A percentile compares a stretch with the other conserved stretches of the same genome.
Conservation (phyloP, 805 yeast species). For the Saccharomyces eubayanus region DNA sequence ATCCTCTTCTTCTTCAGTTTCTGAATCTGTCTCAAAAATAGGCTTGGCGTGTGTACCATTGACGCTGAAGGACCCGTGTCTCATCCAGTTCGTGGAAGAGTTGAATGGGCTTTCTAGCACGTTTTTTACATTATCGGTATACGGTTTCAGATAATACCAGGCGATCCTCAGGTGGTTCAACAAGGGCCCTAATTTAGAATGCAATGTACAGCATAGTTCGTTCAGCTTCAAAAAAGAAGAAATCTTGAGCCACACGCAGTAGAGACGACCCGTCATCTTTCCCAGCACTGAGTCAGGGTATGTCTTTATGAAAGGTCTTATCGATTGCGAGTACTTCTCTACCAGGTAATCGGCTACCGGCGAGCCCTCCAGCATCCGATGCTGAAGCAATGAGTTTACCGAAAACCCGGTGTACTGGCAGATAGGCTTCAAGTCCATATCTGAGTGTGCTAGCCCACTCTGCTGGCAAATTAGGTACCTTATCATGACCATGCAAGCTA, state of each 20-base stretch:
- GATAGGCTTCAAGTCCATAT: background rate
- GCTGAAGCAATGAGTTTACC: background rate
- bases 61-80: constrained; percentile 11
- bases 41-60: background rate
- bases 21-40: background rate
- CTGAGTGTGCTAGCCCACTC: background rate
- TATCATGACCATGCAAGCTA: background rate
- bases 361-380: background rate
- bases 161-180: constrained; percentile 8
- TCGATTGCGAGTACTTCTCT: background rate
- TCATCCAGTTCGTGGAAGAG: background rate
- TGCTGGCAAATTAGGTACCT: background rate
- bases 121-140: constrained; percentile 4
- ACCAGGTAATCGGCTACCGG: background rate
- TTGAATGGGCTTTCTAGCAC: background rate
- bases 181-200: constrained; percentile 8
- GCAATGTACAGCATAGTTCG: constrained; percentile 1
- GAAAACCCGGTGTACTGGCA: background rate
- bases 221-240: background rate
- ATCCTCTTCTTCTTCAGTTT: background rate
- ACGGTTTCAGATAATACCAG: constrained; percentile 7
- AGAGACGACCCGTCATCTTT: background rate
- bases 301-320: background rate
- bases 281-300: background rate
- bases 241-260: background rate